Conservation (phyloP, 768 basidiomycete species). For the Rhizopogon sp. region DNA sequence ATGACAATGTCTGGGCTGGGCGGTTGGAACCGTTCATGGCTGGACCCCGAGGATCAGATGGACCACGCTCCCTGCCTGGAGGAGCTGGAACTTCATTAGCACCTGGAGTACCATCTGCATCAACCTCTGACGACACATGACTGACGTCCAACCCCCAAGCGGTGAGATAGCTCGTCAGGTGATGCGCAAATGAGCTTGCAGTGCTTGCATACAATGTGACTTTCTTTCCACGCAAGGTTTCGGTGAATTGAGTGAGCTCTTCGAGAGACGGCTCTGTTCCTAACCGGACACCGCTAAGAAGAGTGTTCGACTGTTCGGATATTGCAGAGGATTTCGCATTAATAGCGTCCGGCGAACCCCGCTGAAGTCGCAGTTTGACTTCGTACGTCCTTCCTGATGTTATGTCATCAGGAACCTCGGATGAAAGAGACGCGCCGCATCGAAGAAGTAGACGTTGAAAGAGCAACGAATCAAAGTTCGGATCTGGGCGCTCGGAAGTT, state of each 20-base stretch:
- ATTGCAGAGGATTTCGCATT: constrained; percentile 34
- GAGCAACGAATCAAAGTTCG: constrained; percentile 46
- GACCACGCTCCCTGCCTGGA: not conserved
- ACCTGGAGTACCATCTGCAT: constrained; percentile 32
- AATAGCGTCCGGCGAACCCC: constrained; percentile 44
- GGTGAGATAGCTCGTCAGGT: constrained; percentile 88
- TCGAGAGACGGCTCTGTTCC: constrained; percentile 73
- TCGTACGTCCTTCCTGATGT: constrained; percentile 56
- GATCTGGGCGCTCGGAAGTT: constrained; percentile 23
- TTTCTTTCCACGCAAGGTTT: constrained; percentile 76
- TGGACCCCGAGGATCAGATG: constrained; percentile 9
- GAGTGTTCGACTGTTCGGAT: constrained; percentile 43
- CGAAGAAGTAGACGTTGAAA: constrained; percentile 58
- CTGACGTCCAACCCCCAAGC: constrained; percentile 95
- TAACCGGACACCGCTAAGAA: constrained; percentile 44
- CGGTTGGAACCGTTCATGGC: constrained; percentile 20
- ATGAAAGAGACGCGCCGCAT: constrained; percentile 42
- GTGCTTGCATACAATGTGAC: constrained; percentile 82
- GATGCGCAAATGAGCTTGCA: constrained; percentile 86
- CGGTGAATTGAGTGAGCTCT: constrained; percentile 75
- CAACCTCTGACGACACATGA: constrained; percentile 63
- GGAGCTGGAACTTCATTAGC: constrained; percentile 11
- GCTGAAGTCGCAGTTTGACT: constrained; percentile 58
- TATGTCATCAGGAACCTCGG: constrained; percentile 35
- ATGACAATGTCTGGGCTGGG: constrained; percentile 36